phyloP scores from a whole-genome alignment of 148 eudicot genomes.

The Tetragonia tetragonoides region DNA sequence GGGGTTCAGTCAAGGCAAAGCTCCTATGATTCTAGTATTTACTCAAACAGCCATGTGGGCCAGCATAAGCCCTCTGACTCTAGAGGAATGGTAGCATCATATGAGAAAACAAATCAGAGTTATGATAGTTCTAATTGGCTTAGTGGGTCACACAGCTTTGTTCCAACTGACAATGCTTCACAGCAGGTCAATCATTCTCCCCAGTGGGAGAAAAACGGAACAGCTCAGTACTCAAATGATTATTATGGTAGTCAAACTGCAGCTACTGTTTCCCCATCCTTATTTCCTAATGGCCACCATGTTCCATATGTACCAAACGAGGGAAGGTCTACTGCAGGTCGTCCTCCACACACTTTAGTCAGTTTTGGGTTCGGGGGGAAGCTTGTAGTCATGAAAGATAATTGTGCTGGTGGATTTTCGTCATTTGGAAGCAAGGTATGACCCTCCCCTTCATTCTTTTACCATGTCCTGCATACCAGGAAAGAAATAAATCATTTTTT shows the following conservation, averaged over 20 bases:
- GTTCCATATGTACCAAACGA: constrained; percentile 36
- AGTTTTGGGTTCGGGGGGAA: constrained; percentile 98
- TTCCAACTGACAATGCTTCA: constrained; percentile 40
- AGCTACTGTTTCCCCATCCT: constrained; percentile 39
- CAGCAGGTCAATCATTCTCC: constrained; percentile 39
- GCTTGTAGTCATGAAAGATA: constrained; percentile 79
- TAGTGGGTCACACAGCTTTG: constrained; percentile 28
- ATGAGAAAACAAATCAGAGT: constrained; percentile 33
- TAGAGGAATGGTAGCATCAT: constrained; percentile 28
- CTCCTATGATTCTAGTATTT: constrained; percentile 24
- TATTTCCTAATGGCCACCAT: constrained; percentile 43
- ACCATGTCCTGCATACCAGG: background rate
- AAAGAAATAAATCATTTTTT: background rate
- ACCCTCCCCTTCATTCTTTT: background rate
- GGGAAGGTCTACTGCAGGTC: constrained; percentile 81
- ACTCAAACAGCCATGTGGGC: constrained; percentile 22
- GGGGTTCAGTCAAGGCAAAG: constrained; percentile 32
- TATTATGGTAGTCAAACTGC: constrained; percentile 40
- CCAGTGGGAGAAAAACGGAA: constrained; percentile 37
- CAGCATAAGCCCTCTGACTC: constrained; percentile 22
- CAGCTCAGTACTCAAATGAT: constrained; percentile 32
- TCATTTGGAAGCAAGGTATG: constrained; percentile 68
- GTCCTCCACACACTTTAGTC: constrained; percentile 94
- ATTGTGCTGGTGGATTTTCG: constrained; percentile 31
- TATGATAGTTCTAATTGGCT: constrained; percentile 34